phyloP scores from a whole-genome alignment of 2,329 filamentous ascomycete species.

The Pestalotiopsis sp. region DNA sequence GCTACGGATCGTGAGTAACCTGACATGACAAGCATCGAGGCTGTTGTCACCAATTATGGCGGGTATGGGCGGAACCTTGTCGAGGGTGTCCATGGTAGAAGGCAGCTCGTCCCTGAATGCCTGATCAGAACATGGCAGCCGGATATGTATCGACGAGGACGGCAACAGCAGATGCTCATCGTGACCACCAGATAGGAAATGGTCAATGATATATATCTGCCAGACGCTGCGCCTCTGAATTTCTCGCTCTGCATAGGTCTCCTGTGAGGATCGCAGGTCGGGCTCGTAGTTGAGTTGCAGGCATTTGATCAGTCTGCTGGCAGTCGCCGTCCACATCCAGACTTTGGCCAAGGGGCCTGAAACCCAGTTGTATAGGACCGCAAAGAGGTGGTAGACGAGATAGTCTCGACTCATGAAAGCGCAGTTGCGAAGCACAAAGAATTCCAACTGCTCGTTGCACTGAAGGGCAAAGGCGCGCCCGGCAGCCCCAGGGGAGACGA shows the following conservation, averaged over 20 bases:
- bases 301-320: constrained; percentile 15
- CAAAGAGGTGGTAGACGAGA: constrained; percentile 14
- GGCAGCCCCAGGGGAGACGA: constrained; percentile 35
- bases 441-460: constrained; percentile 41
- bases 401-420: constrained; percentile 22
- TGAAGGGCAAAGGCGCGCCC: constrained; percentile 38
- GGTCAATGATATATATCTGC: constrained; percentile 17
- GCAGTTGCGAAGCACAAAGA: constrained; percentile 42
- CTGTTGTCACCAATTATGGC: constrained; percentile 13
- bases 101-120: constrained; percentile 13
- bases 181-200: constrained; percentile 15
- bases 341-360: constrained; percentile 16
- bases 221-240: constrained; percentile 16
- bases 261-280: constrained; percentile 3
- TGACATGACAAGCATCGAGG: constrained; percentile 15
- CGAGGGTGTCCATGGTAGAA: constrained; percentile 11
- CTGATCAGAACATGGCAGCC: constrained; percentile 14
- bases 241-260: constrained; percentile 8
- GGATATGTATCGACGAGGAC: constrained; percentile 16
- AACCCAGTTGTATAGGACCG: constrained; percentile 16
- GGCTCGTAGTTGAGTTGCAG: constrained; percentile 17
- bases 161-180: constrained; percentile 16
- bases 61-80: constrained; percentile 8
- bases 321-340: constrained; percentile 16
- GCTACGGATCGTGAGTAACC: constrained; percentile 15